phyloP scores from a whole-genome alignment of 2,329 filamentous ascomycete species.

The Penicillium sp. region DNA sequence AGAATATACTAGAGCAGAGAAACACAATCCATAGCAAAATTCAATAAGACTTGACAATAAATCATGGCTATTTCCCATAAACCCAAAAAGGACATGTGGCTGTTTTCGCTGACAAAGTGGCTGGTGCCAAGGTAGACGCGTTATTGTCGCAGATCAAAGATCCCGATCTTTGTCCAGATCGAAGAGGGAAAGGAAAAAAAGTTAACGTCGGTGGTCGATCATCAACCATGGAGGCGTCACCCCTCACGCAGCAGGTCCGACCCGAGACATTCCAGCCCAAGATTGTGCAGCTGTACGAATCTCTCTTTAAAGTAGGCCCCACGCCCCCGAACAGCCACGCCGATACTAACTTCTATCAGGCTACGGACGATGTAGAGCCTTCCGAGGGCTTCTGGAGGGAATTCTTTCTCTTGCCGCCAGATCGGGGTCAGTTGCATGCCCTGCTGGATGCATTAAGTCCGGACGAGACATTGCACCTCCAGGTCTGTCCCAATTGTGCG shows the following conservation, averaged over 20 bases:
- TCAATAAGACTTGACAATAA: too few species aligned
- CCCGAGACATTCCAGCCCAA: conserved; percentile 92
- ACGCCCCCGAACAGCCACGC: conserved; percentile 4
- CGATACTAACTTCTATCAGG: conserved; percentile 41
- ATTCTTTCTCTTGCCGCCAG: conserved; percentile 84
- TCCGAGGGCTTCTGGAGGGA: conserved; percentile 93
- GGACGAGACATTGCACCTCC: conserved; percentile 68
- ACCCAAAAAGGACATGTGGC: conserved; percentile 28
- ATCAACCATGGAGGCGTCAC: conserved; percentile 72
- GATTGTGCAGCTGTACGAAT: conserved; percentile 82
- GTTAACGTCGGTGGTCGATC: conserved; percentile 20
- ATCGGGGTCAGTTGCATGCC: conserved; percentile 60
- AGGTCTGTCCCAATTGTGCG: conserved; percentile 44
- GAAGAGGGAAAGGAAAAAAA: conserved; percentile 1
- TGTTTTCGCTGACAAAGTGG: conserved; percentile 28
- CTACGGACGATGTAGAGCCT: conserved; percentile 61
- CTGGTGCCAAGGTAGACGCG: conserved; percentile 16
- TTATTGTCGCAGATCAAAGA: conserved; percentile 6
- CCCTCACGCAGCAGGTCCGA: conserved; percentile 83
- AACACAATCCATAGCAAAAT: too few species aligned
- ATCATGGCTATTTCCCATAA: too few species aligned
- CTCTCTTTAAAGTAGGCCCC: conserved; percentile 59
- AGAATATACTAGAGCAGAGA: too few species aligned
- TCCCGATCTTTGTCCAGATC: conserved; percentile 1
- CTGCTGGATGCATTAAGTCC: conserved; percentile 66